A percentile compares a stretch with the other conserved stretches of the same genome.
phyloP scores from a whole-genome alignment of 164 flowering plant genomes.

The Cinnamomum chago region DNA sequence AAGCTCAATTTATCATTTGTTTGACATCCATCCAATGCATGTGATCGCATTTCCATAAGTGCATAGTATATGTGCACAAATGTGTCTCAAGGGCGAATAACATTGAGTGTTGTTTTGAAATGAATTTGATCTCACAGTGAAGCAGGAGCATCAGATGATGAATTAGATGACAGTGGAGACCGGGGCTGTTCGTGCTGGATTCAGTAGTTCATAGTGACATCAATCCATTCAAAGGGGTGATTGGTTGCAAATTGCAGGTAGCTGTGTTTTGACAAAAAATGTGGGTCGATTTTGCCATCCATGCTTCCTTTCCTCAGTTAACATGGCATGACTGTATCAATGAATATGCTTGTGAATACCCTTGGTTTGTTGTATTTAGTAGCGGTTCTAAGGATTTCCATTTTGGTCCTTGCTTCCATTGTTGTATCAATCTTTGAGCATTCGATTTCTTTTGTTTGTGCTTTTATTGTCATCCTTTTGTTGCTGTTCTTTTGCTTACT shows the following conservation, averaged over 20 bases:
- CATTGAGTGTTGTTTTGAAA: neutral
- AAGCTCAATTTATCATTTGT: no score
- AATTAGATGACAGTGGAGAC: constrained; percentile 42
- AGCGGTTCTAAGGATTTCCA: neutral
- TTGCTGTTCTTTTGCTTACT: neutral
- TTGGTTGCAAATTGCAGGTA: neutral
- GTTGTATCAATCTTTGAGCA: neutral
- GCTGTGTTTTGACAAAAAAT: neutral
- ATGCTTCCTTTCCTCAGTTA: neutral
- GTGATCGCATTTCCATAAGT: neutral
- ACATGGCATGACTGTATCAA: neutral
- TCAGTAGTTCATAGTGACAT: constrained; percentile 34
- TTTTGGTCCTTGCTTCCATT: neutral
- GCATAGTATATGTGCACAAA: neutral
- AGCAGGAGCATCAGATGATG: constrained; percentile 53
- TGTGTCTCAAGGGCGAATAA: neutral
- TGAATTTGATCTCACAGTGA: constrained; percentile 45
- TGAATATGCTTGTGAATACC: neutral
- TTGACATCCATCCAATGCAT: neutral
- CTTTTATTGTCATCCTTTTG: neutral
- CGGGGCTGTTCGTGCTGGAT: constrained; percentile 59
- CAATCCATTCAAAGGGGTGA: neutral
- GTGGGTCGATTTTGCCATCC: neutral
- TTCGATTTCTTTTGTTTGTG: neutral
- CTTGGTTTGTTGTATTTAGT: neutral